Evolutionary conservation across 2,329 filamentous ascomycete genomes (phyloP), one percentile per base, ranked within the genome.

Genomic region (Colletotrichum somersetense): DNA sequence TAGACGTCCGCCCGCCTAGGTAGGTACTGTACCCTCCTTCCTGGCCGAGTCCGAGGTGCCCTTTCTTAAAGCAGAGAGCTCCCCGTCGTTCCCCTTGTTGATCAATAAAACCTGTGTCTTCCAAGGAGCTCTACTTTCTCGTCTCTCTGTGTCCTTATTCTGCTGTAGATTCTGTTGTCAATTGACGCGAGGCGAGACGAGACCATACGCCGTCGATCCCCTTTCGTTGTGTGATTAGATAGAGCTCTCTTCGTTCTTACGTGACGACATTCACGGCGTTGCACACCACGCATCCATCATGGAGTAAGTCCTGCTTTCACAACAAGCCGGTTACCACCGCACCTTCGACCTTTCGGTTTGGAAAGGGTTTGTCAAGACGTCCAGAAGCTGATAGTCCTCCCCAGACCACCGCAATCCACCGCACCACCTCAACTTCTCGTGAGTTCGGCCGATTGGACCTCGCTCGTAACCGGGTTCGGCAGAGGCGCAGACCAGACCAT

Each of bases 351-450:
- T 10, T 14, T 33, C 33, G 20, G 10, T 33, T n/a, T 16, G 5
- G 18, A 53, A 64, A 48, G 3, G 48, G 23, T 18, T 16, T 46
- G 5, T 53, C 12, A 30, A 20, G 30, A 18, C 23, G 6, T 11
- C 3, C 20, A 11, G 46, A 38, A 26, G 42, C 67, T 67, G 20
- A 73, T 44, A 46, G 6, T 46, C 35, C 5, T n/a, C 14, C n/a
- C 16, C 33, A 73, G 71, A 33, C 67, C 68, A 40, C 69, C 58
- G 20, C 62, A 64, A 23, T 64, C 62, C 50, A 64, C 62, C 26
- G 62, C 62, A 35, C 62, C 62, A 42, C 62, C 71, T 35, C 71
- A 73, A 42, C 50, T 55, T 62, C 71, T 73, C 26, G 71, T 73
- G 46, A 73, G 71, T 72, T 26, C 18, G 20, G 35, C 44, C 62